phyloP scores from a whole-genome alignment of 2,329 filamentous ascomycete species.

The Neofusicoccum laricinum region DNA sequence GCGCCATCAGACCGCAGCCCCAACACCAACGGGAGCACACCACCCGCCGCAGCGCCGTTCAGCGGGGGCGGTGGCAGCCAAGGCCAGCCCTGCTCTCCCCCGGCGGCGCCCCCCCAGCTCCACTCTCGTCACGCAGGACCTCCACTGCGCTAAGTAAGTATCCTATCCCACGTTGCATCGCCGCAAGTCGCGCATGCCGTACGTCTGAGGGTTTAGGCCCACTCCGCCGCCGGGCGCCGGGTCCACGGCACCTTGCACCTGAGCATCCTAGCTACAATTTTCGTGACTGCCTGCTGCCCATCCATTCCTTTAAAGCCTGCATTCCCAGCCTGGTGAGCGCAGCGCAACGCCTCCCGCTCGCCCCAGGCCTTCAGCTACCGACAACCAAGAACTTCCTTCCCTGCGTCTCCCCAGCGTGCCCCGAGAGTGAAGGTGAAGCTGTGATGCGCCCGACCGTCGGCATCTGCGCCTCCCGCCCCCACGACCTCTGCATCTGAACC shows the following conservation, averaged over 20 bases:
- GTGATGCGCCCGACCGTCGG: conserved; percentile 1
- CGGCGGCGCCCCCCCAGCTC: background rate
- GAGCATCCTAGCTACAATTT: background rate
- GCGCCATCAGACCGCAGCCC: background rate
- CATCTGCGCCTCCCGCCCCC: background rate
- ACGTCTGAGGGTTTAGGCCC: background rate
- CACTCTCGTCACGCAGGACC: background rate
- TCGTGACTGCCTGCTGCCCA: background rate
- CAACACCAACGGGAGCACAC: background rate
- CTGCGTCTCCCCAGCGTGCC: background rate
- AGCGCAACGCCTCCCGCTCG: background rate
- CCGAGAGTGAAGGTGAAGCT: conserved; percentile 9
- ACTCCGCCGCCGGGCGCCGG: background rate
- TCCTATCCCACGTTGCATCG: conserved; percentile 6
- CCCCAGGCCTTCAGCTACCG: background rate
- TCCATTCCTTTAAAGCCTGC: background rate
- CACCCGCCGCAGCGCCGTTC: background rate
- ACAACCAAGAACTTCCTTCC: background rate
- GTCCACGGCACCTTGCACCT: background rate
- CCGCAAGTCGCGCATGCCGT: background rate
- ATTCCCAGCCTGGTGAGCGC: background rate
- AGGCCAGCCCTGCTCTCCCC: background rate
- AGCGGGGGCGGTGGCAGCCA: background rate
- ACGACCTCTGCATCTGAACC: background rate
- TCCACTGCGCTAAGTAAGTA: conserved; percentile 9